Conservation (phyloP, 805 yeast genomes). For the Ogataea saltuana region DNA sequence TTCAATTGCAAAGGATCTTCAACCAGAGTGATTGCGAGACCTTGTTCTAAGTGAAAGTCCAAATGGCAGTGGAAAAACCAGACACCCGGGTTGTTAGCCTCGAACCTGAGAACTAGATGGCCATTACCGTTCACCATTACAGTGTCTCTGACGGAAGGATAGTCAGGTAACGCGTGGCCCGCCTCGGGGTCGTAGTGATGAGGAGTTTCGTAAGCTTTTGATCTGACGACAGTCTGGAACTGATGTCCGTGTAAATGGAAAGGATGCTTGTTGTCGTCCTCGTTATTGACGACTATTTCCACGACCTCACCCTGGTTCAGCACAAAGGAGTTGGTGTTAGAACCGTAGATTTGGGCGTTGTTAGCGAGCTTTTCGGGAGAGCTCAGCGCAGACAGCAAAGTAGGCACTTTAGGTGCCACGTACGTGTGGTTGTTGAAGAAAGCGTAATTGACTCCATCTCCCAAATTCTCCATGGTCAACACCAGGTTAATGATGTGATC, state of each 20-base stretch:
- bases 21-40: slow-evolving; percentile 67
- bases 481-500: slow-evolving; percentile 61
- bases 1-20: slow-evolving; percentile 66
- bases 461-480: slow-evolving; percentile 66
- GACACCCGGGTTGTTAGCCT: slow-evolving; percentile 86
- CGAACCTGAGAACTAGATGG: slow-evolving; percentile 66
- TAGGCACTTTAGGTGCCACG: slow-evolving; percentile 68
- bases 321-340: slow-evolving; percentile 64
- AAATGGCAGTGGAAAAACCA: slow-evolving; percentile 95
- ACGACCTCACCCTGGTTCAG: slow-evolving; percentile 62
- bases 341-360: slow-evolving; percentile 68
- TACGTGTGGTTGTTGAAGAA: slow-evolving; percentile 70
- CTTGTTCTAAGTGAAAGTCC: slow-evolving; percentile 84
- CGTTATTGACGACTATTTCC: slow-evolving; percentile 76
- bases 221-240: slow-evolving; percentile 79
- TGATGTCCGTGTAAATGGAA: slow-evolving; percentile 94
- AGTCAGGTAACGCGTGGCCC: slow-evolving; percentile 49
- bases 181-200: slow-evolving; percentile 52
- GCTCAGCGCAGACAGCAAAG: slow-evolving; percentile 61
- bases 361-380: slow-evolving; percentile 54
- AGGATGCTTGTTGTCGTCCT: slow-evolving; percentile 90
- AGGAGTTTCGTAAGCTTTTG: slow-evolving; percentile 55
- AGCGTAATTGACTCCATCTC: slow-evolving; percentile 76
- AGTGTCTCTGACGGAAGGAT: slow-evolving; percentile 72
- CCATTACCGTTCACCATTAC: slow-evolving; percentile 68